Evolutionary conservation across 1,284 basidiomycete species (phyloP), one percentile per base, ranked within the genome.

Genomic region (Ceraceosorus bombacis): DNA sequence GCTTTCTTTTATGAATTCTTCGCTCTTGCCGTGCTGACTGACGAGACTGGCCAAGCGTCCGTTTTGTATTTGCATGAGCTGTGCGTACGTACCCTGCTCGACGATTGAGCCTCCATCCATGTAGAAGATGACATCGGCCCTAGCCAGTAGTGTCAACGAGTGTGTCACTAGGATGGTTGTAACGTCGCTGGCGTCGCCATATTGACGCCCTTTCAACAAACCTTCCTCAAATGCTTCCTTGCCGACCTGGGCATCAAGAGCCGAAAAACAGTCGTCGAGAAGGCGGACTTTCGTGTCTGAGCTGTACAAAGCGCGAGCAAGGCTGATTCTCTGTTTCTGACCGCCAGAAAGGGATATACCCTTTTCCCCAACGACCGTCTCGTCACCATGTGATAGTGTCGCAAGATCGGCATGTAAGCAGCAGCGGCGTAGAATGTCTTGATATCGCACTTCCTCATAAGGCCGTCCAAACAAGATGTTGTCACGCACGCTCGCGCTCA

Each of bases 361-460:
- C 79, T 86, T 88, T 78, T 92, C 90, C n/a, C 90, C 90, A 54
- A 94, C 91, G 76, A 91, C 88, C 0, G 91, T 94, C 64, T 87
- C 73, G 72, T 95, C 89, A 4, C 88, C 88, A 62, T 88, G 49
- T n/a, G 36, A 9, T 15, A 90, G 80, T 37, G 87, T 80, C 58
- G 85, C 83, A n/a, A 89, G 77, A 75, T 89, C 88, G 0, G 84
- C 81, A 51, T 60, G 67, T 55, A 64, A 72, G 63, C 60, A 73
- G 40, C 60, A 69, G 6, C 61, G 71, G 59, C 66, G 64, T 64
- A 66, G 59, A 9, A 72, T 72, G 53, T 73, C 66, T 73, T 68
- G 69, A 64, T 81, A 80, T 13, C 80, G 72, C 63, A 85, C 85
- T 56, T 86, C 84, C 50, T 79, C 74, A 52, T 70, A 77, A 1